Percentiles rank a stretch among this genome's conserved stretches.
These are phyloP conservation scores for Hymenoscyphus linearis DNA, from an alignment of 2,329 filamentous ascomycete genomes.

Conservation along the genomic window DNA sequence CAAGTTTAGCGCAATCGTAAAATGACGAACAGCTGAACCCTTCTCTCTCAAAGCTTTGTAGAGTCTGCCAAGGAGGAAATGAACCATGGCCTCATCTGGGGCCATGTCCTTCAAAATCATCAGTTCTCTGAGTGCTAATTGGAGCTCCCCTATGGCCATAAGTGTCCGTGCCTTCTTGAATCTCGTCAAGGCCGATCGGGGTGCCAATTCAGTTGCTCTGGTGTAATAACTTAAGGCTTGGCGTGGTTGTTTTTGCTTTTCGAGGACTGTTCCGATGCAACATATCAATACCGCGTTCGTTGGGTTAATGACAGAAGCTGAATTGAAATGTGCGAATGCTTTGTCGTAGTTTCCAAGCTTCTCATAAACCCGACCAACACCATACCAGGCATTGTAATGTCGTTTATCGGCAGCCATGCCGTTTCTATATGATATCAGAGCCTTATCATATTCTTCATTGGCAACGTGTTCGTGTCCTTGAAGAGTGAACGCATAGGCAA, in stretches of 20 bases:
- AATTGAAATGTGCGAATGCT: constrained; percentile 85
- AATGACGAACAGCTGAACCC: constrained; percentile 81
- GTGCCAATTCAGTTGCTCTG: constrained; percentile 76
- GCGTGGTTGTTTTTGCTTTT: constrained; percentile 78
- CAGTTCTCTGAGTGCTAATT: constrained; percentile 74
- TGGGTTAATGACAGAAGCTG: constrained; percentile 84
- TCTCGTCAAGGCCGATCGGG: constrained; percentile 73
- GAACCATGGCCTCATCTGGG: constrained; percentile 91
- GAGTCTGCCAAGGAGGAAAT: constrained; percentile 85
- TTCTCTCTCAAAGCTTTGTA: constrained; percentile 70
- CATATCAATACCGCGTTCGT: constrained; percentile 90
- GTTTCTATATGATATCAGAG: constrained; percentile 77
- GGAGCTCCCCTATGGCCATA: constrained; percentile 66
- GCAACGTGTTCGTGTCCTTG: constrained; percentile 94
- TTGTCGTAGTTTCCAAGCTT: constrained; percentile 87
- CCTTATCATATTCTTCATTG: constrained; percentile 97
- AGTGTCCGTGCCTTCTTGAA: constrained; percentile 91
- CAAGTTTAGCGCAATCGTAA: constrained; percentile 89
- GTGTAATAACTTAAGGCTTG: constrained; percentile 77
- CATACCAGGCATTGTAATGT: constrained; percentile 99
- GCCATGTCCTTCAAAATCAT: constrained; percentile 85
- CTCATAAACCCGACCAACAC: constrained; percentile 76
- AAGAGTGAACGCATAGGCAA: constrained; percentile 92
- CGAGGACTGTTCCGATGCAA: constrained; percentile 84
- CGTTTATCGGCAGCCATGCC: constrained; percentile 81